Evolutionary conservation across 2,329 filamentous ascomycete species (phyloP), one percentile per base, ranked within the genome.

Genomic region (Aspergillus alliaceus): DNA sequence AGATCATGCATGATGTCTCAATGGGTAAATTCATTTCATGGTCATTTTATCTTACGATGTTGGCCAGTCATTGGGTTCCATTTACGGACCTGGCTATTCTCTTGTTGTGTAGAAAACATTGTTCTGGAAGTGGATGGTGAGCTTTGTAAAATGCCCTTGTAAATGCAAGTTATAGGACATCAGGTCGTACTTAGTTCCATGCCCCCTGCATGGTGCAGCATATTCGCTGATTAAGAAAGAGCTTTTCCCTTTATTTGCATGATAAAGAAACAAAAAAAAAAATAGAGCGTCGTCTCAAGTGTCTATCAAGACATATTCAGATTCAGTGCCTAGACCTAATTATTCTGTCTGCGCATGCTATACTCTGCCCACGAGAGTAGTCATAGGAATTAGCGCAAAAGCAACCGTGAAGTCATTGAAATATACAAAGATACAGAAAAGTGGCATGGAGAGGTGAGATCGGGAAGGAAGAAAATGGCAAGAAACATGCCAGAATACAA

Each of bases 331-430:
- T 37, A 37, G 48, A 53, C 27, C 35, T 53, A 24, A 46, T 42
- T 44, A 32, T 20, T 27, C 39, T 44, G 29, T 37, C 34, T 42
- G 27, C 27, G 44, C 18, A 48, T 29, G 24, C 29, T 54, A 34
- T 47, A 15, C 24, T 20, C 29, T n/a, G 22, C 31, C n/a, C 29
- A 31, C 7, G 14, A 35, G 24, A 46, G 50, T 54, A 54, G 40
- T n/a, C 40, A 56, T 49, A 46, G 56, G n/a, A 35, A 57, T 51
- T 56, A 58, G 47, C 47, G 54, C 53, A 60, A 51, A 46, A 65
- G 61, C 59, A 67, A 62, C 67, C 62, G 61, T 66, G 53, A 64
- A 65, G 60, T 70, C 64, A 62, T 69, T 61, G 64, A 62, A 63
- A 67, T 68, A 61, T 67, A 69, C 64, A 70, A 65, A 61, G 59